Conservation (phyloP, 176 grass and related monocot genomes). For the Areca catechu region DNA sequence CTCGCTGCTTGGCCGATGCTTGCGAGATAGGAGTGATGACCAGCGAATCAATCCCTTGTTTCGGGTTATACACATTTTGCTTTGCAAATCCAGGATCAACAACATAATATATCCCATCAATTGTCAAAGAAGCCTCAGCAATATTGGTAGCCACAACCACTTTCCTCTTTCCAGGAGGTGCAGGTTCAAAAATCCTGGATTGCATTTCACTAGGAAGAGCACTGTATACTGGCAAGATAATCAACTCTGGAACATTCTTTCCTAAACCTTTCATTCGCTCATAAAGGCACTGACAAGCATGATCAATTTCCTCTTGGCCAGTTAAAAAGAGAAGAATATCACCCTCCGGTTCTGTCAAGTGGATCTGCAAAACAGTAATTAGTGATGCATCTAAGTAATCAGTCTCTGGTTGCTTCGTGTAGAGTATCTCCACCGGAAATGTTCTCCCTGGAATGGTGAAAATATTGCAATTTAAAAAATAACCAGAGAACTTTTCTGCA, state of each 20-base stretch:
- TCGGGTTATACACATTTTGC: constrained; percentile 88
- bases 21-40: constrained; percentile 94
- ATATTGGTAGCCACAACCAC: constrained; percentile 94
- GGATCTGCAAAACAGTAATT: constrained; percentile 85
- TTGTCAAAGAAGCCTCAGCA: constrained; percentile 90
- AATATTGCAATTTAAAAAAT: constrained; percentile 94
- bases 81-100: constrained; percentile 93
- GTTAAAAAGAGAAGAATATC: constrained; percentile 83
- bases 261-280: constrained; percentile 94
- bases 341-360: constrained; percentile 92
- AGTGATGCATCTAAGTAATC: constrained; percentile 90
- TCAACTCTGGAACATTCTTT: constrained; percentile 82
- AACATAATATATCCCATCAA: constrained; percentile 96
- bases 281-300: constrained; percentile 81
- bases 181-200: constrained; percentile 84
- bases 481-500: constrained; percentile 95
- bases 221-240: constrained; percentile 92
- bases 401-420: constrained; percentile 81
- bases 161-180: constrained; percentile 90
- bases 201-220: constrained; percentile 97
- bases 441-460: constrained; percentile 97
- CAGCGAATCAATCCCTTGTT: constrained; percentile 81
- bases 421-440: constrained; percentile 90
- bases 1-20: constrained; percentile 93
- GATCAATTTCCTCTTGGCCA: constrained; percentile 92